Conservation (phyloP, 352 stramenopile genomes). For the Phytophthora foliorum region DNA sequence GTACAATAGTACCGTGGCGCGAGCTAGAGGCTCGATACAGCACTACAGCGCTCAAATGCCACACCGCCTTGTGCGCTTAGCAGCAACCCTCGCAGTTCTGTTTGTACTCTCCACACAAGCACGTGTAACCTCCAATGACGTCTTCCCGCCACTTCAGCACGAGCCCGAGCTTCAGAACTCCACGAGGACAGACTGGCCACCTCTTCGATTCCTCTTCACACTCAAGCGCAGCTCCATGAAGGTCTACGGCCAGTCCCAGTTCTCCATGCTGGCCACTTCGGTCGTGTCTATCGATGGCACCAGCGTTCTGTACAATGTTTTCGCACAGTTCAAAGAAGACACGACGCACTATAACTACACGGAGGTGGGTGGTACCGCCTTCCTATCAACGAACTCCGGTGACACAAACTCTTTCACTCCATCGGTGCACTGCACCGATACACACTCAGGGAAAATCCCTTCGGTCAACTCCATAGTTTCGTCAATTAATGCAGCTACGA, state of each 20-base stretch:
- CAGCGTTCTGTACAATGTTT: slow-evolving; percentile 35
- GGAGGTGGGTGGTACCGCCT: slow-evolving; percentile 31
- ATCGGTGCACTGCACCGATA: slow-evolving; percentile 21
- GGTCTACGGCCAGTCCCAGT: slow-evolving; percentile 30
- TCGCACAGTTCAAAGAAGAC: slow-evolving; percentile 19
- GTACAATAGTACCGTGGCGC: no score
- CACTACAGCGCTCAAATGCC: not conserved
- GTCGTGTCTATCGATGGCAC: slow-evolving; percentile 8
- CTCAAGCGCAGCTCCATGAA: slow-evolving; percentile 41
- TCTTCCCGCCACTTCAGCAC: not conserved
- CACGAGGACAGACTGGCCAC: slow-evolving; percentile 16
- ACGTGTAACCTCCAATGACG: not conserved
- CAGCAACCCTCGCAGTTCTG: not conserved
- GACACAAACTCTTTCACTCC: not conserved
- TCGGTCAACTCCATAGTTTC: slow-evolving; percentile 25
- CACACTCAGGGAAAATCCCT: slow-evolving; percentile 5
- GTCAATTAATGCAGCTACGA: slow-evolving; percentile 14
- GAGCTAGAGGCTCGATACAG: no score
- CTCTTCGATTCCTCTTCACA: slow-evolving; percentile 31
- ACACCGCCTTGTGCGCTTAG: not conserved
- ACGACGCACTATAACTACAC: slow-evolving; percentile 27
- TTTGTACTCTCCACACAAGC: not conserved
- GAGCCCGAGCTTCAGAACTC: not conserved
- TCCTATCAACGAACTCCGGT: slow-evolving; percentile 23
- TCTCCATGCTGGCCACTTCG: slow-evolving; percentile 36